Base-by-base conservation (phyloP, 2,329 filamentous ascomycete genomes). In the Biscogniauxia sp. region DNA sequence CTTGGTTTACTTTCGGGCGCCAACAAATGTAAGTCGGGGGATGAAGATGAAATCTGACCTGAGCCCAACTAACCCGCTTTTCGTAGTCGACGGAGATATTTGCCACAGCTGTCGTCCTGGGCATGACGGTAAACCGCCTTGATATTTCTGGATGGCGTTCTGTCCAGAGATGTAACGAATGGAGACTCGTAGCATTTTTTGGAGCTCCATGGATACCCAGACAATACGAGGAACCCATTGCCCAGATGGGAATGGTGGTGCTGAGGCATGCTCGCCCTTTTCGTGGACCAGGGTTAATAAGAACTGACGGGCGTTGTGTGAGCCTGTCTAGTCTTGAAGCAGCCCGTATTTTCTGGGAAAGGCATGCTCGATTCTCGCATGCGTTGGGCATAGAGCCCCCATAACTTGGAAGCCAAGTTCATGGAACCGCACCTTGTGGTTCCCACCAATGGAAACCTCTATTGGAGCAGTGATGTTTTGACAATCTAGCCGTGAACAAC, bases 61-160 rank as follows among this genome's bases (percentile, higher is more conserved):
- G 28, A 8, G 28, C 25, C 49, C 6, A 20, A 51, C 57, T 15
- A 19, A 17, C 54, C 45, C 37, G 9, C 45, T 32, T 25, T 52
- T 52, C 25, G 26, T 51, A 37, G 37, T 17, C 37, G n/a, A 45
- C 37, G 37, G 56, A 65, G 55, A 61, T 62, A 59, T 57, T 63
- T 59, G 57, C 61, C 62, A 58, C 61, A 64, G 64, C 64, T 64
- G 50, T 67, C 63, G 73, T 75, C 72, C 70, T 72, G 62, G 70
- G 71, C 68, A 73, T 49, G 71, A 75, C 72, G 63, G 58, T 64
- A 75, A 75, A 75, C 67, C 67, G 70, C 70, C 68, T 59, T 53
- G 52, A 45, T 25, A 20, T 45, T 55, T 66, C 61, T 59, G 65
- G 57, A 53, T 62, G 57, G 54, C 60, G 58, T 62, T 56, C 63